A percentile compares a stretch with the other conserved stretches of the same genome.
These are phyloP conservation scores for Melaleuca alternifolia DNA, from an alignment of 345 rosid genomes.

Conservation along the genomic window DNA sequence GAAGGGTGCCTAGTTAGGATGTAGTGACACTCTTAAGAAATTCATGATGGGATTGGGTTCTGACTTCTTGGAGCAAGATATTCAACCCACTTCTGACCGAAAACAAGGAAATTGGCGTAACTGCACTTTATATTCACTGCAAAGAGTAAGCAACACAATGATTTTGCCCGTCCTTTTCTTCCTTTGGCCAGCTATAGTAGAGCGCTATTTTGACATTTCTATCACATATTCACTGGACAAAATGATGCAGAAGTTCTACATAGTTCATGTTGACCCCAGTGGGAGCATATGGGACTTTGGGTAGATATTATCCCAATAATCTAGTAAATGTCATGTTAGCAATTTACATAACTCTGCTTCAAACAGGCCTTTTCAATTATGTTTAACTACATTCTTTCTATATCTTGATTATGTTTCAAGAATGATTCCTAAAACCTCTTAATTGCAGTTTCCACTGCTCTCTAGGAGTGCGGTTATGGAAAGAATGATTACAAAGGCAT, in stretches of 20 bases:
- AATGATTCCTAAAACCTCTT: not conserved
- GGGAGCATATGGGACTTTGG: not conserved
- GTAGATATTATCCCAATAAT: not conserved
- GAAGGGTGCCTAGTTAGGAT: not conserved
- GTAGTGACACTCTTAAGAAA: not conserved
- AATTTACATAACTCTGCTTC: not conserved
- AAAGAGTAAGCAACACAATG: not conserved
- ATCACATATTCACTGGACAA: not conserved
- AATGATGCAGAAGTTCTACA: not conserved
- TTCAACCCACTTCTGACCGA: not conserved
- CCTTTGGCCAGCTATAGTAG: not conserved
- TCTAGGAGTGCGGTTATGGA: constrained; percentile 94
- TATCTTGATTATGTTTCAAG: not conserved
- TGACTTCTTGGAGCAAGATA: not conserved
- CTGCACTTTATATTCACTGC: not conserved
- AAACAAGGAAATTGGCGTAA: not conserved
- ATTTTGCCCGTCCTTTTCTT: not conserved
- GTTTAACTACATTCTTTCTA: constrained; percentile 1
- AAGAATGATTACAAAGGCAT: constrained; percentile 71
- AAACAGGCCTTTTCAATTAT: not conserved
- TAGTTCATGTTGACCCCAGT: not conserved
- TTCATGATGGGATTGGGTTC: not conserved
- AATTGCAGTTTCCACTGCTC: constrained; percentile 87
- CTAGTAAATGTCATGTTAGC: not conserved
- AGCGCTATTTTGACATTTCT: not conserved